Percentiles rank a stretch among this genome's conserved stretches.
phyloP scores from a whole-genome alignment of 2,329 filamentous ascomycete genomes.

The Epicoccum nigrum region DNA sequence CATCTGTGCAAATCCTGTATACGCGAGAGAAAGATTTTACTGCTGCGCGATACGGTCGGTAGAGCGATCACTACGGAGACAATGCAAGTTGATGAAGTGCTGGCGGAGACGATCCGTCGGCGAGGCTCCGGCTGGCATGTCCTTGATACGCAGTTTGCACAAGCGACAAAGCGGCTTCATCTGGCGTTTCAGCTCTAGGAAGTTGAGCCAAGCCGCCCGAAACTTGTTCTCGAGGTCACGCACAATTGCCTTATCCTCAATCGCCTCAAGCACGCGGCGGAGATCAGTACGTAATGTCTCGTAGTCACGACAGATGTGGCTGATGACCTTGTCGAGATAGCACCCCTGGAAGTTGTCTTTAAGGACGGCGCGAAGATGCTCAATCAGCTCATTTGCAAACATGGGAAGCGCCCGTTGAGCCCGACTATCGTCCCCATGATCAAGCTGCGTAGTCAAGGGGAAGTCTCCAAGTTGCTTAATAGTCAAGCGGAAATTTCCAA shows the following conservation, averaged over 20 bases:
- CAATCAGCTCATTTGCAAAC: slow-evolving; percentile 7
- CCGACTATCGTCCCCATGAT: neutral
- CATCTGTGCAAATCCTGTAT: too few relatives aligned
- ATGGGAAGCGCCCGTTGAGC: slow-evolving; percentile 2
- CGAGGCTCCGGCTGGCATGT: slow-evolving; percentile 5
- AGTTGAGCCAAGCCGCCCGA: slow-evolving; percentile 7
- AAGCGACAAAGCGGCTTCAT: slow-evolving; percentile 12
- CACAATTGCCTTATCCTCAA: slow-evolving; percentile 11
- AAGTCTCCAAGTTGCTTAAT: slow-evolving; percentile 7
- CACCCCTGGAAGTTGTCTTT: slow-evolving; percentile 3
- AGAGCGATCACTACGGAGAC: neutral
- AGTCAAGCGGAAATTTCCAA: slow-evolving; percentile 3
- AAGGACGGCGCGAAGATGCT: slow-evolving; percentile 7
- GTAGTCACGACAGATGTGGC: slow-evolving; percentile 5
- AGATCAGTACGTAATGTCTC: neutral
- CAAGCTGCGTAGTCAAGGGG: slow-evolving; percentile 1
- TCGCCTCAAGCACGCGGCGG: neutral
- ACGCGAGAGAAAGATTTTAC: neutral
- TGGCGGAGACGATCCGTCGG: slow-evolving; percentile 9
- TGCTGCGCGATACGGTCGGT: neutral
- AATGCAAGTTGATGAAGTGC: slow-evolving; percentile 9
- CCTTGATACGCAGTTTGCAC: slow-evolving; percentile 7
- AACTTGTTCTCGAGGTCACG: slow-evolving; percentile 13
- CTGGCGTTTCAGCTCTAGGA: slow-evolving; percentile 9
- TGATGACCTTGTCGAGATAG: slow-evolving; percentile 1